Evolutionary conservation across 495 filamentous ascomycete genomes (phyloP).

Genomic region (Penicillium silybi): DNA sequence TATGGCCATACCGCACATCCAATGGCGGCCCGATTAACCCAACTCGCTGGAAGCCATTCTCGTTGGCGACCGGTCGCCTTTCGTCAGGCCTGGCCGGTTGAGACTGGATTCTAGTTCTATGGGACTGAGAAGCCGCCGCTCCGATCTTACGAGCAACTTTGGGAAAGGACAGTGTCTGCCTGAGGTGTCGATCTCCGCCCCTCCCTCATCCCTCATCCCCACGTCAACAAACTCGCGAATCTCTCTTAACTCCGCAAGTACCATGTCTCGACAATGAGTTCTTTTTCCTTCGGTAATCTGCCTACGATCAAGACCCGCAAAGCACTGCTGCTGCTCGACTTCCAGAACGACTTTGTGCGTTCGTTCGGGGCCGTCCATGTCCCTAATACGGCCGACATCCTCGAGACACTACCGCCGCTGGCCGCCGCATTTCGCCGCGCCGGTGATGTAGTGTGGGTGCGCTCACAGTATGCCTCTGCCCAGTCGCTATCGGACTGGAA

Average conservation of each 20-base stretch:
- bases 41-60: too few species aligned
- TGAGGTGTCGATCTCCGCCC: constrained; percentile 14
- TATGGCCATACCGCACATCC: too few species aligned
- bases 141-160: too few species aligned
- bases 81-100: too few species aligned
- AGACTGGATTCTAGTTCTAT: too few species aligned
- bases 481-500: constrained; percentile 48
- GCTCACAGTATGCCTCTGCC: constrained; percentile 65
- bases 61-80: too few species aligned
- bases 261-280: constrained; percentile 34
- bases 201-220: not conserved
- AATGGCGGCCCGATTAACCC: too few species aligned
- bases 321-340: constrained; percentile 78
- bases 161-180: not conserved
- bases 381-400: constrained; percentile 58
- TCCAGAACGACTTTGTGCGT: constrained; percentile 88
- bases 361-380: constrained; percentile 65
- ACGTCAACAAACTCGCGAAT: not conserved
- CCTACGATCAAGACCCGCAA: constrained; percentile 67
- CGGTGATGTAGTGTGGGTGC: constrained; percentile 87
- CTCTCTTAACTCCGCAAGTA: not conserved
- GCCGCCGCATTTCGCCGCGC: constrained; percentile 68
- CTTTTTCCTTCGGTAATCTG: constrained; percentile 35
- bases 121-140: too few species aligned
- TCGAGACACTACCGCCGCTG: constrained; percentile 63